Evolutionary conservation across 129 eudicot genomes (phyloP).

Genomic region (Deinandra increscens): DNA sequence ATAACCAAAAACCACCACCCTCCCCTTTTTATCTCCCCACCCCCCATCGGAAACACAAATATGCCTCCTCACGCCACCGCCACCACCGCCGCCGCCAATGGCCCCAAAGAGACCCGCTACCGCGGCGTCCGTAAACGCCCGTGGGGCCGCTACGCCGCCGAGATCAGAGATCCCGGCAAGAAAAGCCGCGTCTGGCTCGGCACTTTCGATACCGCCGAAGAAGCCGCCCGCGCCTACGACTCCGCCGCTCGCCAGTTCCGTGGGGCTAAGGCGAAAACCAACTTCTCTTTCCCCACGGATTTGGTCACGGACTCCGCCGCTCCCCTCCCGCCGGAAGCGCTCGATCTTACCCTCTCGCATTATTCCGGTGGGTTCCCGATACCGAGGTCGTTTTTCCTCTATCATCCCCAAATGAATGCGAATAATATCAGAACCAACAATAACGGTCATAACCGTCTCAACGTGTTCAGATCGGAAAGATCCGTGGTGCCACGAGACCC

Average conservation of each 20-base stretch:
- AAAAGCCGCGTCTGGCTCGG: constrained; percentile 40
- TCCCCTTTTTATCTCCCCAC: constrained; percentile 19
- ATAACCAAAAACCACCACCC: constrained; percentile 13
- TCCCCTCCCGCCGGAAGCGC: constrained; percentile 37
- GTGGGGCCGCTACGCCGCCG: constrained; percentile 37
- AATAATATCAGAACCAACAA: constrained; percentile 1
- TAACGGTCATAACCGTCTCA: constrained; percentile 19
- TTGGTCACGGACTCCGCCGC: no score
- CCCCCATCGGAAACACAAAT: constrained; percentile 13
- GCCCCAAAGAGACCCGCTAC: constrained; percentile 20
- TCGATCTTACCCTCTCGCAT: constrained; percentile 41
- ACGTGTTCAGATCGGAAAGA: constrained; percentile 29
- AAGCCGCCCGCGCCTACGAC: constrained; percentile 47
- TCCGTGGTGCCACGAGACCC: no score
- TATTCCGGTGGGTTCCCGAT: constrained; percentile 14
- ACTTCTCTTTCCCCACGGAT: constrained; percentile 24
- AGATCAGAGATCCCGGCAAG: constrained; percentile 37
- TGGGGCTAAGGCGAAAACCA: constrained; percentile 53
- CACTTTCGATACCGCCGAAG: constrained; percentile 45
- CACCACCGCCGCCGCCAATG: not conserved
- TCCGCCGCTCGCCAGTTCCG: constrained; percentile 57
- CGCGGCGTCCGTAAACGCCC: constrained; percentile 36
- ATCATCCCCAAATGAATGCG: constrained; percentile 26
- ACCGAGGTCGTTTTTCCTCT: constrained; percentile 24
- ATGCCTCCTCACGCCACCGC: constrained; percentile 9